Percentiles rank a stretch among this genome's conserved stretches.
These are phyloP conservation scores for Castanopsis chinensis DNA, from an alignment of 306 rosid species.

Conservation along the genomic window DNA sequence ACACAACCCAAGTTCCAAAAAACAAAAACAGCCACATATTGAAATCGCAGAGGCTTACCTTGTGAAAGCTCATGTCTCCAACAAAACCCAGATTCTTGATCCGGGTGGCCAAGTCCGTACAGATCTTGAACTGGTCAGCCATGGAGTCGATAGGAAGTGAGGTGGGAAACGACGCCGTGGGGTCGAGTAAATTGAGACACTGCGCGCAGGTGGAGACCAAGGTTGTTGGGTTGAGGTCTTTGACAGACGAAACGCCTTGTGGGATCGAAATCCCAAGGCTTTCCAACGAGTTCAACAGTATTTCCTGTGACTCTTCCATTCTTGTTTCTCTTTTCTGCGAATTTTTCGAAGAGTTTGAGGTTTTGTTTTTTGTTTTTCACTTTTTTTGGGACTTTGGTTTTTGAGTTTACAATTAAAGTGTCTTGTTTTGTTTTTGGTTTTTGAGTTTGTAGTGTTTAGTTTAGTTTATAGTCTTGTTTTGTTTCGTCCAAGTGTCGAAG, in stretches of 20 bases:
- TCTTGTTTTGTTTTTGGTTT: no score
- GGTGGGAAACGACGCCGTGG: conserved; percentile 27
- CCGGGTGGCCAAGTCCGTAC: conserved; percentile 43
- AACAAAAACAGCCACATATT: not conserved
- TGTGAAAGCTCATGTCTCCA: conserved; percentile 52
- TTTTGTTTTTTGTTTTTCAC: no score
- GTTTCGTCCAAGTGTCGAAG: no score
- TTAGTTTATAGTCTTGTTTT: no score
- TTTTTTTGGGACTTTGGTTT: no score
- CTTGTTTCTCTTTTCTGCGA: not conserved
- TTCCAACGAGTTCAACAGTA: conserved; percentile 37
- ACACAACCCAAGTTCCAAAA: not conserved
- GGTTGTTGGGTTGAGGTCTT: conserved; percentile 28
- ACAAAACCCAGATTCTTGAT: conserved; percentile 47
- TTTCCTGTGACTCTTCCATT: conserved; percentile 44
- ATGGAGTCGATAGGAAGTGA: conserved; percentile 43
- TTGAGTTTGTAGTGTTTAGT: no score
- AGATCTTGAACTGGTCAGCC: conserved; percentile 48
- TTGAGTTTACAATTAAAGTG: no score
- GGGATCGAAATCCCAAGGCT: conserved; percentile 39
- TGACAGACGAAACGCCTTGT: conserved; percentile 27
- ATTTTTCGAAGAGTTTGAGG: not conserved
- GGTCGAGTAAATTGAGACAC: conserved; percentile 39
- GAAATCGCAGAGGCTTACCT: conserved; percentile 30
- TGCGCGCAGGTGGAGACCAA: conserved; percentile 52